A percentile compares a stretch with the other conserved stretches of the same genome.
Evolutionary conservation across 805 yeast species (phyloP).

Genomic region (Scheffersomyces spartinae): DNA sequence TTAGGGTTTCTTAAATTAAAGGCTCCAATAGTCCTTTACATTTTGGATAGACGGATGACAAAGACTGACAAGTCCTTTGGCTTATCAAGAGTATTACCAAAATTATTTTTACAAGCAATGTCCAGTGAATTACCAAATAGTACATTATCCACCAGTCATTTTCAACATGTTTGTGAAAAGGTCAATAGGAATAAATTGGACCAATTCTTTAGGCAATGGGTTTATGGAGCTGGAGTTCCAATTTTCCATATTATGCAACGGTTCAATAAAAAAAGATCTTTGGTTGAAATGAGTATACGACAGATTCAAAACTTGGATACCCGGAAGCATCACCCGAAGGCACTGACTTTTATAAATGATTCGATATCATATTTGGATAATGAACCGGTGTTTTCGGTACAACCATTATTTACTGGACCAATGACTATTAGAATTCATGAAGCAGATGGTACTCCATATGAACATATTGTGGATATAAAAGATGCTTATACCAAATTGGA

Average conservation of each 20-base stretch:
- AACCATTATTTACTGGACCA: constrained; percentile 74
- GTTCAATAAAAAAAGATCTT: constrained; percentile 87
- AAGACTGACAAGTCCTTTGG: constrained; percentile 94
- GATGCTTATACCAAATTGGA: constrained; percentile 81
- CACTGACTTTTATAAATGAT: constrained; percentile 33
- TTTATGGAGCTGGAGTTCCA: constrained; percentile 81
- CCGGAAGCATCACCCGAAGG: constrained; percentile 21
- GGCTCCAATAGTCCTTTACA: constrained; percentile 76
- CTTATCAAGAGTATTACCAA: constrained; percentile 80
- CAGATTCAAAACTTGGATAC: constrained; percentile 71
- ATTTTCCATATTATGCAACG: constrained; percentile 79
- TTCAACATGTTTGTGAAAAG: constrained; percentile 88
- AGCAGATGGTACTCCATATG: constrained; percentile 97
- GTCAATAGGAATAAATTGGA: constrained; percentile 82
- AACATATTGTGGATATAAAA: constrained; percentile 86
- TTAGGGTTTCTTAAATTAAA: constrained; percentile 63
- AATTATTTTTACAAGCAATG: constrained; percentile 87
- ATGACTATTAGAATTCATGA: constrained; percentile 96
- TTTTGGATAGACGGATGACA: constrained; percentile 85
- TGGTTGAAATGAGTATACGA: constrained; percentile 87
- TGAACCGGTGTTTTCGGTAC: constrained; percentile 27
- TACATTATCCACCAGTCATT: constrained; percentile 67
- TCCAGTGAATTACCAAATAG: constrained; percentile 78
- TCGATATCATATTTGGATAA: constrained; percentile 32
- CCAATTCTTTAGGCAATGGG: constrained; percentile 86